A percentile compares a stretch with the other conserved stretches of the same genome.
phyloP scores from a whole-genome alignment of 208 protist species.

The Leishmania aethiopica region DNA sequence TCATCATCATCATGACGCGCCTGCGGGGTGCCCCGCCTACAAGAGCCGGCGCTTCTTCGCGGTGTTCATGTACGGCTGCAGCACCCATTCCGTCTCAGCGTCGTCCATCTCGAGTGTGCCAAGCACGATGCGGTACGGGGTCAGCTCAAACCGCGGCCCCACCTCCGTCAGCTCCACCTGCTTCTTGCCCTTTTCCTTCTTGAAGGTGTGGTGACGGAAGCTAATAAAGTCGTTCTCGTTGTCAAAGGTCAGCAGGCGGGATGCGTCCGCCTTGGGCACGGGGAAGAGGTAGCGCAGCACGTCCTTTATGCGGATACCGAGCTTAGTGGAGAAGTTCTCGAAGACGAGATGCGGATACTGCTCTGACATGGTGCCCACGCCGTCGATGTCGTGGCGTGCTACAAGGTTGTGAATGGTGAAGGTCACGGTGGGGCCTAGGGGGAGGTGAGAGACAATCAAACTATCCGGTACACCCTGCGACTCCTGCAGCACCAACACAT shows the following conservation, averaged over 20 bases:
- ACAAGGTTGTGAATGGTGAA: slow-evolving; percentile 98
- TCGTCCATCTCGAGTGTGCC: slow-evolving; percentile 96
- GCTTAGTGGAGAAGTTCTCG: slow-evolving; percentile 96
- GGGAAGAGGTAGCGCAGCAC: slow-evolving; percentile 99
- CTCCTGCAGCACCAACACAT: slow-evolving; percentile 99
- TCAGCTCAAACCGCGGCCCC: slow-evolving; percentile 98
- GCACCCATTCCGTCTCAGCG: slow-evolving; percentile 98
- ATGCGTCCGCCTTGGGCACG: slow-evolving; percentile 95
- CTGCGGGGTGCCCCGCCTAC: slow-evolving; percentile 23
- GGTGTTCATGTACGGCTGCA: slow-evolving; percentile 99
- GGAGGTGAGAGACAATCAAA: slow-evolving; percentile 98
- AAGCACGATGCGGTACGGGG: slow-evolving; percentile 96
- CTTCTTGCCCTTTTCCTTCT: slow-evolving; percentile 54
- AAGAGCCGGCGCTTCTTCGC: slow-evolving; percentile 94
- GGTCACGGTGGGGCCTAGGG: slow-evolving; percentile 98
- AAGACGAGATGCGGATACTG: slow-evolving; percentile 99
- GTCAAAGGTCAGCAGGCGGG: slow-evolving; percentile 97
- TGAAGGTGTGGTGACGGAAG: slow-evolving; percentile 98
- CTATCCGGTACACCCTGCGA: slow-evolving; percentile 97
- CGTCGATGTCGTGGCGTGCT: slow-evolving; percentile 97
- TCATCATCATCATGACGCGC: neutral
- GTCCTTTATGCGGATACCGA: slow-evolving; percentile 94
- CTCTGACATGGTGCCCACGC: slow-evolving; percentile 92
- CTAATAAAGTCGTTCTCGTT: slow-evolving; percentile 99
- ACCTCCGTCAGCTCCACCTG: slow-evolving; percentile 96